These are phyloP conservation scores for Mycena rosella DNA, from an alignment of 768 basidiomycete species.

Conservation along the genomic window DNA sequence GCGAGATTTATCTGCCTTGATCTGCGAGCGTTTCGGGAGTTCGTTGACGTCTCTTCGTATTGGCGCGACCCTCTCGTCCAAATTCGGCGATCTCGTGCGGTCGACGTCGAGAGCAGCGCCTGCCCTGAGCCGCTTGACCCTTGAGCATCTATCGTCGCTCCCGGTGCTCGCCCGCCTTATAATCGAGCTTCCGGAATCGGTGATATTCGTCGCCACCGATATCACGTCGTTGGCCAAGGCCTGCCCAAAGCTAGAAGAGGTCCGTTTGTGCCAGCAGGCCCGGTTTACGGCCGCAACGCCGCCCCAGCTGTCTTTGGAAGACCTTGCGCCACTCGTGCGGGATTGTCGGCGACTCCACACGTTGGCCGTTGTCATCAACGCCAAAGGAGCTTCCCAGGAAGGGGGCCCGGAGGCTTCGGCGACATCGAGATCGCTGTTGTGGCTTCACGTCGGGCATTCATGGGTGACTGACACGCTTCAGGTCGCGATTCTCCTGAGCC, in stretches of 20 bases:
- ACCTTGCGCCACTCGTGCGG: conserved; percentile 68
- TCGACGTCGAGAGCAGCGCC: conserved; percentile 78
- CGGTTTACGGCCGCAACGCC: conserved; percentile 69
- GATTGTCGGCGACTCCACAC: conserved; percentile 74
- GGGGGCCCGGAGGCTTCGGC: conserved; percentile 59
- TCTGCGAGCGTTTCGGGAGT: conserved; percentile 72
- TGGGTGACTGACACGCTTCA: conserved; percentile 78
- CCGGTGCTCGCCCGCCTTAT: conserved; percentile 73
- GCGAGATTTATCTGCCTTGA: conserved; percentile 74
- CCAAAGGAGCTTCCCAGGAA: conserved; percentile 44
- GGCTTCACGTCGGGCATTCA: conserved; percentile 83
- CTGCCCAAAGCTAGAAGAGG: conserved; percentile 77
- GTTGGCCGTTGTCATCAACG: conserved; percentile 75
- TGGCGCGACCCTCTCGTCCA: conserved; percentile 75
- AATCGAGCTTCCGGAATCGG: conserved; percentile 83
- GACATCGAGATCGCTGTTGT: conserved; percentile 76
- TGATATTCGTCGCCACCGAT: conserved; percentile 73
- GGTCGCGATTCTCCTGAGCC: conserved; percentile 79
- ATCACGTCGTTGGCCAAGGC: conserved; percentile 68
- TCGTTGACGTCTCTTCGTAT: conserved; percentile 73
- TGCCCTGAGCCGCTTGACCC: conserved; percentile 69
- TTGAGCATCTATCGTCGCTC: conserved; percentile 68
- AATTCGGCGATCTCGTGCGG: conserved; percentile 85
- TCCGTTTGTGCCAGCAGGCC: conserved; percentile 76
- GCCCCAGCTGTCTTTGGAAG: conserved; percentile 72